These are phyloP conservation scores for Fusarium pininemorale DNA, from an alignment of 2,329 filamentous ascomycete genomes.

Conservation along the genomic window DNA sequence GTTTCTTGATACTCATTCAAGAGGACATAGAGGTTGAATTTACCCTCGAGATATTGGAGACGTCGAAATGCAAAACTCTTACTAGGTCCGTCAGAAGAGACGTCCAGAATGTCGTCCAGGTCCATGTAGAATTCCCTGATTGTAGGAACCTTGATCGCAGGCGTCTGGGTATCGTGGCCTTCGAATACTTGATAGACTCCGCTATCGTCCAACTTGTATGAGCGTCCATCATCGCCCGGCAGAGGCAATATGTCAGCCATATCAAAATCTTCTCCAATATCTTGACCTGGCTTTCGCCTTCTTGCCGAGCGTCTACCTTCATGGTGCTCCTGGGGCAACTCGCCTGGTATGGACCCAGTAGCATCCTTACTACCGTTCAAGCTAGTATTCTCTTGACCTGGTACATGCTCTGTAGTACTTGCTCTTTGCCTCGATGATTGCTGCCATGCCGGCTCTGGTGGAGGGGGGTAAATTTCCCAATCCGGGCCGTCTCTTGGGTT, in stretches of 20 bases:
- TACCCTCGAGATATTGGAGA: slow-evolving; percentile 93
- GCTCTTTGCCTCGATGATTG: slow-evolving; percentile 39
- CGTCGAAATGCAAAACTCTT: slow-evolving; percentile 98
- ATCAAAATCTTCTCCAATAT: slow-evolving; percentile 93
- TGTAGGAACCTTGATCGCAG: slow-evolving; percentile 86
- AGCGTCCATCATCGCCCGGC: slow-evolving; percentile 74
- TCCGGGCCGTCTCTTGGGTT: slow-evolving; percentile 86
- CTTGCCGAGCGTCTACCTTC: slow-evolving; percentile 60
- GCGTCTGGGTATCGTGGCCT: slow-evolving; percentile 68
- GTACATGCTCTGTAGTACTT: slow-evolving; percentile 22
- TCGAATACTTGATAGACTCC: slow-evolving; percentile 95
- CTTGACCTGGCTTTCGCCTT: slow-evolving; percentile 83
- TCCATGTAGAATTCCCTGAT: slow-evolving; percentile 97
- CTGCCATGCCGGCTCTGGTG: slow-evolving; percentile 88
- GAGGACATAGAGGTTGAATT: slow-evolving; percentile 93
- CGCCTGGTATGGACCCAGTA: not conserved
- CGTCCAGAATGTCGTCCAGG: slow-evolving; percentile 82
- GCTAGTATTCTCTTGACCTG: slow-evolving; percentile 31
- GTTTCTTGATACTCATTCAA: slow-evolving; percentile 98
- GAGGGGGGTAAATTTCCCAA: slow-evolving; percentile 91
- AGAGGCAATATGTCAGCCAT: slow-evolving; percentile 80
- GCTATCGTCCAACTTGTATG: slow-evolving; percentile 80
- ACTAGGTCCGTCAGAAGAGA: slow-evolving; percentile 94
- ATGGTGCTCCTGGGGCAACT: slow-evolving; percentile 34
- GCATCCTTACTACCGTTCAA: slow-evolving; percentile 20